Conservation (phyloP, 2,329 filamentous ascomycete genomes). For the Talaromyces sp. region DNA sequence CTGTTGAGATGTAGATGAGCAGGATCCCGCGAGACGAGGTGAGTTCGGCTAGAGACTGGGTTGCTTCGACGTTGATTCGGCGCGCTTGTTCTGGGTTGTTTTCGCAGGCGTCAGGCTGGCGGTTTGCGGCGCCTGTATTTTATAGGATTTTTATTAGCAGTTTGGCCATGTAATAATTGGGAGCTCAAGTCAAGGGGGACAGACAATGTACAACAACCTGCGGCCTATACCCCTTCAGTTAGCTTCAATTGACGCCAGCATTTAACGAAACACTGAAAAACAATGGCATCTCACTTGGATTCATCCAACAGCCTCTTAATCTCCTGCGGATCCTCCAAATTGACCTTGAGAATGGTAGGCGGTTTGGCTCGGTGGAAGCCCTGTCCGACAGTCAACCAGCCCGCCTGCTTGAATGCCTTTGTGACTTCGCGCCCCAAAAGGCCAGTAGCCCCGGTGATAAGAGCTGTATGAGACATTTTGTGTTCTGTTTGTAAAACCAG, state of each 20-base stretch:
- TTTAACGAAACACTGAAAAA: not conserved
- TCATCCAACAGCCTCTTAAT: slow-evolving; percentile 46
- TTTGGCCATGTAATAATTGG: slow-evolving; percentile 1
- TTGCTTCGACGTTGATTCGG: slow-evolving; percentile 68
- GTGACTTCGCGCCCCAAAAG: slow-evolving; percentile 75
- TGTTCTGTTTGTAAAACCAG: not conserved
- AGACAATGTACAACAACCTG: slow-evolving; percentile 76
- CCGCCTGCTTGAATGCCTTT: slow-evolving; percentile 60
- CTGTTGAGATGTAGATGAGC: slow-evolving; percentile 62
- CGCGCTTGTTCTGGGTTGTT: slow-evolving; percentile 69
- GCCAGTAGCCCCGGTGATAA: slow-evolving; percentile 81
- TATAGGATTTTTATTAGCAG: not conserved
- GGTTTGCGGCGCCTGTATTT: slow-evolving; percentile 69
- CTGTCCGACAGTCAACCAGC: slow-evolving; percentile 68
- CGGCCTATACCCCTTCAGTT: slow-evolving; percentile 49
- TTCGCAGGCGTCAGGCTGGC: slow-evolving; percentile 81
- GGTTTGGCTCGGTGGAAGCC: slow-evolving; percentile 70
- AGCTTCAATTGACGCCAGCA: not conserved
- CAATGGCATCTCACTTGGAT: slow-evolving; percentile 41
- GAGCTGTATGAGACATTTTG: slow-evolving; percentile 48
- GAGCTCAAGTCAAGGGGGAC: slow-evolving; percentile 20
- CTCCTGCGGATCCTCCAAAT: slow-evolving; percentile 43
- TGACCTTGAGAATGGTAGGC: slow-evolving; percentile 57
- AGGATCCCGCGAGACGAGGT: slow-evolving; percentile 51
- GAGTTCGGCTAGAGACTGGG: slow-evolving; percentile 59